Evolutionary conservation across 768 basidiomycete species (phyloP).

Genomic region (Mycena albidolilacea): DNA sequence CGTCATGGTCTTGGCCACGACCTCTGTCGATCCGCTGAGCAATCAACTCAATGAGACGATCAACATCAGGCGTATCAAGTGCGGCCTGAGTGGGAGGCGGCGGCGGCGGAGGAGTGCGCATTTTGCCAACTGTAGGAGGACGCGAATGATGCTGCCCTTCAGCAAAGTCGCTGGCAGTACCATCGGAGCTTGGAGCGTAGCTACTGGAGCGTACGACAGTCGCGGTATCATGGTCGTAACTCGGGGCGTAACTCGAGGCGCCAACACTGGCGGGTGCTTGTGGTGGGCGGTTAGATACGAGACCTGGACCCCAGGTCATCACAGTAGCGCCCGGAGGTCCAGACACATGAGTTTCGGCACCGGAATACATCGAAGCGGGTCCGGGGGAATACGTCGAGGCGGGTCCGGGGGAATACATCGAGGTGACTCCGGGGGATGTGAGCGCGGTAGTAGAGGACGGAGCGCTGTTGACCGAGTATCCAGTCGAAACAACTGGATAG

Average conservation of each 20-base stretch:
- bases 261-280: neutral
- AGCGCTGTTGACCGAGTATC: neutral
- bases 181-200: neutral
- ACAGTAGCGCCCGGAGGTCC: conserved; percentile 19
- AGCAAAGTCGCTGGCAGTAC: neutral
- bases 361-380: neutral
- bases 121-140: neutral
- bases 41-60: conserved; percentile 32
- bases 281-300: neutral
- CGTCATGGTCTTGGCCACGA: neutral
- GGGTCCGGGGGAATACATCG: neutral
- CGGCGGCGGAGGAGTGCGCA: conserved; percentile 10
- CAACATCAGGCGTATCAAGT: conserved; percentile 23
- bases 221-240: neutral
- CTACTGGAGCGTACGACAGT: neutral
- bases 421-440: neutral
- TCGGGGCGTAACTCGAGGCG: neutral
- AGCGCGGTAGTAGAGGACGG: neutral
- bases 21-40: conserved; percentile 30
- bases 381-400: too few relatives aligned
- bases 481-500: neutral
- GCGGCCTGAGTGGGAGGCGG: neutral
- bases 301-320: conserved; percentile 13
- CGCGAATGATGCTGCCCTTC: neutral
- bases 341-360: neutral